Conservation (phyloP, 176 grass and related monocot genomes). For the Oryza glumipatula region DNA sequence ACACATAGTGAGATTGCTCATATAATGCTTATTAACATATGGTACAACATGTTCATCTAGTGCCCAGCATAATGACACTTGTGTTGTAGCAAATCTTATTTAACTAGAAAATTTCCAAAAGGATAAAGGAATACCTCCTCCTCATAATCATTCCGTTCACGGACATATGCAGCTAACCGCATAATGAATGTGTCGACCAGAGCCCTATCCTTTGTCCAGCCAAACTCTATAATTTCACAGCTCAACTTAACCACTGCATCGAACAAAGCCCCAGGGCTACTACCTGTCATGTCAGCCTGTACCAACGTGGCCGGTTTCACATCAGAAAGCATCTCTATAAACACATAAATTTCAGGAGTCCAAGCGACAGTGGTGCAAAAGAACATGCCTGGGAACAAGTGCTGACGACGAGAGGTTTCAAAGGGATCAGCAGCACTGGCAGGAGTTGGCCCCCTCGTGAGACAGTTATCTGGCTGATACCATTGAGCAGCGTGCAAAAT, state of each 20-base stretch:
- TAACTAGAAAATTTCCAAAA: constrained; percentile 9
- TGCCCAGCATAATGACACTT: constrained; percentile 25
- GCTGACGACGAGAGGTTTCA: constrained; percentile 96
- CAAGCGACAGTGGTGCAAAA: constrained; percentile 9
- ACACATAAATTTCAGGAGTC: constrained; percentile 13
- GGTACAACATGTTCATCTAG: not conserved
- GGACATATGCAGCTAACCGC: constrained; percentile 94
- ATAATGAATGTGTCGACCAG: constrained; percentile 99
- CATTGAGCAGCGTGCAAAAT: constrained; percentile 81
- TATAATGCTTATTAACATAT: constrained; percentile 19
- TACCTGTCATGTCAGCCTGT: constrained; percentile 83
- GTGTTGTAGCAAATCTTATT: constrained; percentile 29
- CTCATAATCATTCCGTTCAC: constrained; percentile 96
- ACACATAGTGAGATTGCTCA: constrained; percentile 26
- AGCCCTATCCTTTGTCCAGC: constrained; percentile 97
- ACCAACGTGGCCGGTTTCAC: constrained; percentile 24
- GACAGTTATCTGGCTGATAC: constrained; percentile 94
- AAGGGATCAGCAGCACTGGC: constrained; percentile 83
- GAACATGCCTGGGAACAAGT: constrained; percentile 82
- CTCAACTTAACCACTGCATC: constrained; percentile 89
- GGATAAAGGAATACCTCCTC: constrained; percentile 66
- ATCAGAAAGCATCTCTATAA: constrained; percentile 41
- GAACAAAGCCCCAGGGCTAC: constrained; percentile 86
- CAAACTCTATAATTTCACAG: constrained; percentile 99
- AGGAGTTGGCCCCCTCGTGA: constrained; percentile 92